Evolutionary conservation across 495 filamentous ascomycete genomes (phyloP).

Genomic region (Amniculicola lignicola): DNA sequence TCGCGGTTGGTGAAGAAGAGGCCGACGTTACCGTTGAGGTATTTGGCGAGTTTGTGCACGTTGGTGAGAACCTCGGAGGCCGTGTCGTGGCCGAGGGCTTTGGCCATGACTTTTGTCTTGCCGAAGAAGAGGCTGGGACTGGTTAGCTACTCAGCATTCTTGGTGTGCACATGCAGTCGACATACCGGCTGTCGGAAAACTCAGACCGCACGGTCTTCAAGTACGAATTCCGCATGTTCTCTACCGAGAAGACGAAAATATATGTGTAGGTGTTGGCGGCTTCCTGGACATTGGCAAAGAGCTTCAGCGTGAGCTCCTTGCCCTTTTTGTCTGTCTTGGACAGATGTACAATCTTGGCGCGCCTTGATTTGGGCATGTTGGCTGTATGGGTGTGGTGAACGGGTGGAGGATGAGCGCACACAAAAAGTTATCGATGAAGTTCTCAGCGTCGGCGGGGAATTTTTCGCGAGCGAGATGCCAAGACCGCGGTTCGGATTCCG

Average conservation of each 20-base stretch:
- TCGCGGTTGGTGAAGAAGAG: constrained; percentile 82
- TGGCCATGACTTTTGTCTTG: constrained; percentile 97
- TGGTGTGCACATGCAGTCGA: not conserved
- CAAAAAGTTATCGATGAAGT: constrained; percentile 16
- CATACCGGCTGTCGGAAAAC: constrained; percentile 78
- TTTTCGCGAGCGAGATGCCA: constrained; percentile 12
- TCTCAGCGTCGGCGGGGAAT: constrained; percentile 15
- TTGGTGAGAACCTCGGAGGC: constrained; percentile 74
- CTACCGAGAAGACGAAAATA: constrained; percentile 87
- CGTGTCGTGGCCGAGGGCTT: constrained; percentile 72
- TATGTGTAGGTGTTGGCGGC: constrained; percentile 80
- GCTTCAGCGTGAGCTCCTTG: constrained; percentile 81
- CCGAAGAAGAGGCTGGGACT: constrained; percentile 81
- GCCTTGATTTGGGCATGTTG: constrained; percentile 95
- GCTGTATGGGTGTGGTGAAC: constrained; percentile 2
- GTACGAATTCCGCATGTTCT: constrained; percentile 99
- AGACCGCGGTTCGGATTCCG: constrained; percentile 4
- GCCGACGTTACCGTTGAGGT: constrained; percentile 78
- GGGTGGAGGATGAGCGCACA: not conserved
- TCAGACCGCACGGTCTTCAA: constrained; percentile 86
- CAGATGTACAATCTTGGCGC: constrained; percentile 79
- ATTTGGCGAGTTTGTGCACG: constrained; percentile 63
- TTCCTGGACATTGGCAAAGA: constrained; percentile 85
- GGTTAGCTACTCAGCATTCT: not conserved
- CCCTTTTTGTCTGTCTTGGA: constrained; percentile 90